Conservation (phyloP, 1,284 basidiomycete genomes). For the Mycocalia duriaeana region DNA sequence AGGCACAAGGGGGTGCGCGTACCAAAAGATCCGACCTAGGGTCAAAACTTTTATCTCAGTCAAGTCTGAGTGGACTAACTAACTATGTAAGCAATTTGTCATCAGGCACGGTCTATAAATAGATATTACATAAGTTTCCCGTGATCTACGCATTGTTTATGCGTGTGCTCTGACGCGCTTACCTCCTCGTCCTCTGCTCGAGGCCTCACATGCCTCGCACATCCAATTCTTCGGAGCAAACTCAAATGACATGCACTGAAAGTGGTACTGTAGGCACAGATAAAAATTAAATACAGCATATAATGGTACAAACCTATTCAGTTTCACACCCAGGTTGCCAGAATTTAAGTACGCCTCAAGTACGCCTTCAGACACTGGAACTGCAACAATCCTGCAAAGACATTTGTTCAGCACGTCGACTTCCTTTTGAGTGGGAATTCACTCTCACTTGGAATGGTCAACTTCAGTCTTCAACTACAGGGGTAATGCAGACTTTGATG, state of each 20-base stretch:
- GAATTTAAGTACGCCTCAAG: neutral
- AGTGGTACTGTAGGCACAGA: constrained; percentile 4
- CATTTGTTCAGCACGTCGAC: constrained; percentile 4
- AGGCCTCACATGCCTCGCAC: constrained; percentile 9
- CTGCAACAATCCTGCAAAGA: constrained; percentile 6
- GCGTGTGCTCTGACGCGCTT: constrained; percentile 1
- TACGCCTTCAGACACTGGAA: neutral
- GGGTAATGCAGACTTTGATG: no score
- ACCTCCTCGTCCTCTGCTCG: constrained; percentile 3
- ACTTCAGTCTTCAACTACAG: no score
- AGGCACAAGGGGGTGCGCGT: no score
- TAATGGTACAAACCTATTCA: constrained; percentile 3
- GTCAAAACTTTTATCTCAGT: constrained; percentile 21
- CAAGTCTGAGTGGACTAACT: neutral
- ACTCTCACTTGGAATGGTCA: neutral
- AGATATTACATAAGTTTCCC: neutral
- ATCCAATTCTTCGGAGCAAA: constrained; percentile 4
- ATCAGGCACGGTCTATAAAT: neutral
- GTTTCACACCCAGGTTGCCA: constrained; percentile 6
- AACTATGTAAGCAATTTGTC: neutral
- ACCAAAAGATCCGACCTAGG: no score
- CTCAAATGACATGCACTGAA: constrained; percentile 3
- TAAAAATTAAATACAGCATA: neutral
- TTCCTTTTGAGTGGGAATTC: neutral
- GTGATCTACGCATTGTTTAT: neutral